Base-by-base conservation (phyloP, 2,329 filamentous ascomycete genomes). In the Nectriaceae sp. region DNA sequence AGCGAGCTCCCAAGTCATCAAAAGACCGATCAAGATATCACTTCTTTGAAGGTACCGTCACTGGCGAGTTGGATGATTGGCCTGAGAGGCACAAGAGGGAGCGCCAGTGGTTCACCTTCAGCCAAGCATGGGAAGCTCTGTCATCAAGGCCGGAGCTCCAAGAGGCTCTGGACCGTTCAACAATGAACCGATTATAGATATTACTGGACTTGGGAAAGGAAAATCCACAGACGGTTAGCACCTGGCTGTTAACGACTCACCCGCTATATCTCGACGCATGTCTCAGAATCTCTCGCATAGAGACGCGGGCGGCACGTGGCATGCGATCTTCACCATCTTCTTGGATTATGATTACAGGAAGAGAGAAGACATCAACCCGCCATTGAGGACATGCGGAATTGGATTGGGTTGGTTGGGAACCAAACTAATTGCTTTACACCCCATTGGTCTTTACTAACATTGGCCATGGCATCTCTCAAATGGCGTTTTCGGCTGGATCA, bases 61-160 rank as follows among this genome's bases (percentile, higher is more conserved):
- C 88, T 55, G 86, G 85, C 63, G 90, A 96, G 73, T 88, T 94
- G 70, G 76, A 79, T 15, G 84, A 92, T 49, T 99, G 94, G 94
- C 94, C 94, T 1, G 94, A 99, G 76, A 88, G 82, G 75, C 84
- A 96, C 71, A 97, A 97, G 79, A 83, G 94, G 63, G 87, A 87
- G 68, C 84, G 94, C 52, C 83, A 88, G 68, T 99, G 94, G 94
- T 90, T 96, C 70, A 87, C 84, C 43, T 97, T 90, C 68, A 73
- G 79, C 42, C 84, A 95, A 69, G 94, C 94, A n/a, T 83, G 83
- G 56, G 84, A 89, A 58, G 85, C 86, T 41, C 75, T 99, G 62
- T 80, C 83, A 57, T 80, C 83, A 52, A 82, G 94, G 48, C 93
- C 93, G 2, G 94, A 97, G 77, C 77, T 99, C 50, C 76, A 93